Conservation (phyloP, 2,329 filamentous ascomycete genomes). For the Xylaria sp. region DNA sequence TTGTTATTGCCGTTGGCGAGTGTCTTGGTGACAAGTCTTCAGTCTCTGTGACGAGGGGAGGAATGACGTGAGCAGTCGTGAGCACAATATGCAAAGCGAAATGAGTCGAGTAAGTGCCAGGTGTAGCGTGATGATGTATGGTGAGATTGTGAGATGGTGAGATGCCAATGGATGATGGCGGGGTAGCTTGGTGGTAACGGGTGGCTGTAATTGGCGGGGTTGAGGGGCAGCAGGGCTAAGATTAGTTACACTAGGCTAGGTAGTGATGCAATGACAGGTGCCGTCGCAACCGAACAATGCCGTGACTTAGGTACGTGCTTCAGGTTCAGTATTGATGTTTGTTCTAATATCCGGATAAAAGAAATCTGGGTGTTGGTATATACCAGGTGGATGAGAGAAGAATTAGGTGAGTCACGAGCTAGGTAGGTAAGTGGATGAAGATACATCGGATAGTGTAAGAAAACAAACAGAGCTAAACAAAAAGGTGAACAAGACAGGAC, state of each 20-base stretch:
- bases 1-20: neutral
- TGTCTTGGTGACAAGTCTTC: neutral
- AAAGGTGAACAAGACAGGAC: neutral
- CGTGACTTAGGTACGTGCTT: neutral
- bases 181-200: conserved; percentile 26
- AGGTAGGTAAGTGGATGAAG: neutral
- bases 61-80: conserved; percentile 22
- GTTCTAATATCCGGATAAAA: neutral
- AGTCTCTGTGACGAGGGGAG: neutral
- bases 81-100: neutral
- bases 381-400: neutral
- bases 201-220: conserved; percentile 23
- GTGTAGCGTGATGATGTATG: neutral
- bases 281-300: conserved; percentile 25
- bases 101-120: neutral
- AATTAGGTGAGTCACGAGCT: neutral
- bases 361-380: neutral
- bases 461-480: neutral
- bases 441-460: too few species aligned
- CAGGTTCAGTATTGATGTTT: neutral
- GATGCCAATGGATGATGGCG: conserved; percentile 24
- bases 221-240: conserved; percentile 13
- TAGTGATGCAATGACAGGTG: conserved; percentile 22
- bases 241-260: neutral
- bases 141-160: conserved; percentile 15